Base-by-base conservation (phyloP, 331 rosid genomes). In the Pyrus hybrid region DNA sequence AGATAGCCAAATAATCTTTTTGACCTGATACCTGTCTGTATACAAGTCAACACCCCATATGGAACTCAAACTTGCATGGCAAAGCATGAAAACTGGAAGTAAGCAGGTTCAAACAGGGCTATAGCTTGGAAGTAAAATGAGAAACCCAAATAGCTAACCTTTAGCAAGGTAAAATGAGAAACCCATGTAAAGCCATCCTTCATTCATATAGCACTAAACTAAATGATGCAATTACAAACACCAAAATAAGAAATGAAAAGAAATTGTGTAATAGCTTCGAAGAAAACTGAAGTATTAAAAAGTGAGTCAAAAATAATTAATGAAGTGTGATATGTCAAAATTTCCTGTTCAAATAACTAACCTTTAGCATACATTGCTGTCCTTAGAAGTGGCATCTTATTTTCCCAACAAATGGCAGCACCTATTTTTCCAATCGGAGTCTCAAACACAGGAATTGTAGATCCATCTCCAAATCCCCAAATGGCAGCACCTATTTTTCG, bases 381-480 rank as follows among this genome's bases (percentile, higher is more conserved):
- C 81, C 98, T 91, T 74, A 88, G 77, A 26, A 90, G 91, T 45
- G 98, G 97, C 98, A 93, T 91, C 77, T 70, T 90, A 84, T 91
- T 93, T 79, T 93, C 97, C 97, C 97, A 91, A 79, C 98, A 93
- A 85, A 93, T 87, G 76, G 88, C 96, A 75, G 92, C 97, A 49
- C 98, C 98, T 69, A 94, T 88, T 81, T 91, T 94, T 77, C 98
- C 98, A 67, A 94, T 71, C 58, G 89, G 88, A 74, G 98, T 94
- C 58, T 91, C 96, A 65, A 88, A 90, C 66, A 91, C 98, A n/a
- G 96, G 96, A 77, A 94, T 90, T 67, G 97, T 94, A 8, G 97
- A 94, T 77, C 97, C 98, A 75, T 91, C 98, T 16, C 98, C 98
- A 80, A 91, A 94, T 56, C 97, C 98, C 98, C 98, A 94, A 22